phyloP scores from a whole-genome alignment of 2,329 filamentous ascomycete genomes.

The Eurotiales sp. region DNA sequence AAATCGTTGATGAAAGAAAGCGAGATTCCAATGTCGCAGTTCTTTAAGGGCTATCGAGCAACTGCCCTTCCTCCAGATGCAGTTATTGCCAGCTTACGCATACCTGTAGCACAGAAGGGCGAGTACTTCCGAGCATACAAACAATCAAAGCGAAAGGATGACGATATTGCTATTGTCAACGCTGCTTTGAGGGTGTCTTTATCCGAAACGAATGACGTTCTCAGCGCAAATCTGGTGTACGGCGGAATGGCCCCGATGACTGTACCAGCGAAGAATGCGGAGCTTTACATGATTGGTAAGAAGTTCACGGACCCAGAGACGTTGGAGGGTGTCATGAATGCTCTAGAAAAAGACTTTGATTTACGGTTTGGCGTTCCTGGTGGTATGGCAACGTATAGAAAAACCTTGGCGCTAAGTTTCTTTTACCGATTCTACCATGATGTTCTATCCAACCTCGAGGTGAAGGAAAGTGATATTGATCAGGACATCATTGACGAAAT shows the following conservation, averaged over 20 bases:
- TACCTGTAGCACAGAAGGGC: conserved; percentile 71
- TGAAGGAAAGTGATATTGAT: conserved; percentile 56
- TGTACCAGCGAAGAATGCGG: conserved; percentile 76
- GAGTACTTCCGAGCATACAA: conserved; percentile 92
- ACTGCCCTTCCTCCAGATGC: conserved; percentile 79
- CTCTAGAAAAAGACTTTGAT: conserved; percentile 85
- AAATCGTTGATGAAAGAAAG: conserved; percentile 69
- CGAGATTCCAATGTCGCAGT: conserved; percentile 85
- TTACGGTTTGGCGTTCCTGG: conserved; percentile 87
- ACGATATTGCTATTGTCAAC: conserved; percentile 97
- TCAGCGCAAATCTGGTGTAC: conserved; percentile 76
- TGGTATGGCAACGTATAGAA: conserved; percentile 95
- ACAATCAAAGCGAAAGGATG: conserved; percentile 93
- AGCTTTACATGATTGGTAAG: conserved; percentile 70
- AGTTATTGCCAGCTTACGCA: conserved; percentile 80
- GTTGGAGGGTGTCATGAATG: conserved; percentile 83
- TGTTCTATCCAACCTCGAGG: conserved; percentile 58
- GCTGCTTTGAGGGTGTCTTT: conserved; percentile 74
- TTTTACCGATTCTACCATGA: conserved; percentile 98
- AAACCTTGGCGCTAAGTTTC: conserved; percentile 84
- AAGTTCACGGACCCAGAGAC: conserved; percentile 76
- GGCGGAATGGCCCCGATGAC: conserved; percentile 94
- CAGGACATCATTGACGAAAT: conserved; percentile 77
- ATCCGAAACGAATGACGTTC: conserved; percentile 64
- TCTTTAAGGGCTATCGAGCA: conserved; percentile 86